phyloP scores from a whole-genome alignment of 1,284 basidiomycete species.

The Papiliotrema flavescens region DNA sequence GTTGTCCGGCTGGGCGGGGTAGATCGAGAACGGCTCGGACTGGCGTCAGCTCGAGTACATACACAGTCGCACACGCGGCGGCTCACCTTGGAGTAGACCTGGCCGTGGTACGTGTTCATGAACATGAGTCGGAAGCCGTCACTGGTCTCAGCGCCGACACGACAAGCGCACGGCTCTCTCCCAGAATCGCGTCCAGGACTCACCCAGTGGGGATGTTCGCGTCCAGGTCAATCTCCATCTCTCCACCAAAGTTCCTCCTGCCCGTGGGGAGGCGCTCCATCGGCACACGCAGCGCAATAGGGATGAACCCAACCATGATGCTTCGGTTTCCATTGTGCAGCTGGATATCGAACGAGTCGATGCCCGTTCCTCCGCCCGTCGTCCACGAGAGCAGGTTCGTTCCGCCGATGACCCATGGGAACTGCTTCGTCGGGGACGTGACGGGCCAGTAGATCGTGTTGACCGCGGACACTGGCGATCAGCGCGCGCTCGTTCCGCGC shows the following conservation, averaged over 20 bases:
- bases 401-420: slow-evolving; percentile 45
- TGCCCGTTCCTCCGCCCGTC: slow-evolving; percentile 43
- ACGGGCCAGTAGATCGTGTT: slow-evolving; percentile 47
- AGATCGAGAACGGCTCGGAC: slow-evolving; percentile 43
- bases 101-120: slow-evolving; percentile 41
- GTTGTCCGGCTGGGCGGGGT: slow-evolving; percentile 25
- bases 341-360: slow-evolving; percentile 45
- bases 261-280: slow-evolving; percentile 32
- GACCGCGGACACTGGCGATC: slow-evolving; percentile 15
- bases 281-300: slow-evolving; percentile 42
- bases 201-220: slow-evolving; percentile 34
- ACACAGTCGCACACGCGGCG: not conserved
- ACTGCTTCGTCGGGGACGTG: slow-evolving; percentile 24
- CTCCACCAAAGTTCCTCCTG: slow-evolving; percentile 42
- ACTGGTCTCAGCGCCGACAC: slow-evolving; percentile 4
- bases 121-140: slow-evolving; percentile 43
- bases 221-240: slow-evolving; percentile 43
- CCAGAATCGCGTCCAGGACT: too few species aligned
- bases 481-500: not conserved
- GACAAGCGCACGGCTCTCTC: too few species aligned
- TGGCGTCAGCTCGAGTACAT: slow-evolving; percentile 1
- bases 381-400: slow-evolving; percentile 43
- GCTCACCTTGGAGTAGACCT: slow-evolving; percentile 41
- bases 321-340: slow-evolving; percentile 42
- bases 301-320: slow-evolving; percentile 44